A percentile compares a stretch with the other conserved stretches of the same genome.
Evolutionary conservation across 2,329 filamentous ascomycete genomes (phyloP).

Genomic region (Claviceps pusilla): DNA sequence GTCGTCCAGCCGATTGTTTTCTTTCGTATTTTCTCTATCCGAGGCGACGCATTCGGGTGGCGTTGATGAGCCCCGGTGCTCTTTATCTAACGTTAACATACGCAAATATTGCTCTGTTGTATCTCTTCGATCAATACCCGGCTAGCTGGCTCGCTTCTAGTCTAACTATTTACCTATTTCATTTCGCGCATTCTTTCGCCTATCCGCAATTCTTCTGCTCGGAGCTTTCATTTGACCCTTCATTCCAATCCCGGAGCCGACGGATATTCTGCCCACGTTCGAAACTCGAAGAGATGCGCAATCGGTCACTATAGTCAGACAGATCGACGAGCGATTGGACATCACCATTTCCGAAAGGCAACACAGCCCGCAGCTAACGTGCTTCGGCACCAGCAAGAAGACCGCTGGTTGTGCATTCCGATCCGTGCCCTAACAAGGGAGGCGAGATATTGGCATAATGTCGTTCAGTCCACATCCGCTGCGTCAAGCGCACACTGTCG

Average conservation of each 20-base stretch:
- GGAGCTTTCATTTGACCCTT: not conserved
- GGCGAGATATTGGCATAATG: slow-evolving; percentile 24
- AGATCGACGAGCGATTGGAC: not conserved
- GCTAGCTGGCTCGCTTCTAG: not conserved
- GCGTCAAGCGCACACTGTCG: slow-evolving; percentile 39
- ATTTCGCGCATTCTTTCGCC: not conserved
- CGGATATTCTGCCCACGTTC: not conserved
- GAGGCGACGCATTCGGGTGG: too few relatives aligned
- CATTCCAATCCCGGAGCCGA: not conserved
- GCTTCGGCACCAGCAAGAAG: not conserved
- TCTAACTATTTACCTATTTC: not conserved
- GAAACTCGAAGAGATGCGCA: slow-evolving; percentile 3
- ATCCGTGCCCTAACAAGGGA: slow-evolving; percentile 7
- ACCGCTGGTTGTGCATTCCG: not conserved
- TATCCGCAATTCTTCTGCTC: not conserved
- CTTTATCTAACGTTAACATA: not conserved
- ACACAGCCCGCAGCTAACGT: not conserved
- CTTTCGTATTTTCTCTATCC: too few relatives aligned
- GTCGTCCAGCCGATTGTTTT: too few relatives aligned
- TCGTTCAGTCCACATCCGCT: slow-evolving; percentile 44
- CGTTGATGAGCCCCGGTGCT: too few relatives aligned
- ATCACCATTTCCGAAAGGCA: not conserved
- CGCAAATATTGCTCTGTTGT: not conserved
- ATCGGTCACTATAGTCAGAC: not conserved
- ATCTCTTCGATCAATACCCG: not conserved